Evolutionary conservation across 345 rosid species (phyloP).

Genomic region (Barbarea vulgaris): DNA sequence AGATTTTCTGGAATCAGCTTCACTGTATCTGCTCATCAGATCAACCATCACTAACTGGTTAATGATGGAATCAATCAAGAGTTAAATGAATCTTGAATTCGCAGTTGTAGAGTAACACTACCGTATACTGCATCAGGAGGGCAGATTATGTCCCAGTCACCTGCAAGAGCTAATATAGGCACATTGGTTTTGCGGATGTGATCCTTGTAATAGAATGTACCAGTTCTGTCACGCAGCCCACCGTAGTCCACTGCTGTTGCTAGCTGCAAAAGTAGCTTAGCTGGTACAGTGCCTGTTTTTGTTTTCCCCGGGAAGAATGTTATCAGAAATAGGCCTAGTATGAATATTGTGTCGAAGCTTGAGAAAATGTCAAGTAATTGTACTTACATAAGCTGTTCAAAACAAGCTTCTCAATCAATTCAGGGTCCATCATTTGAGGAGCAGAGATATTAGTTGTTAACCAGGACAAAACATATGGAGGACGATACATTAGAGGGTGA

Average conservation of each 20-base stretch:
- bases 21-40: conserved; percentile 61
- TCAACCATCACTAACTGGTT: not conserved
- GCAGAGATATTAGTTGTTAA: conserved; percentile 63
- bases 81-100: not conserved
- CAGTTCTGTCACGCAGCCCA: conserved; percentile 64
- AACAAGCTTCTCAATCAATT: conserved; percentile 67
- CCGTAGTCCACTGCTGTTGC: conserved; percentile 58
- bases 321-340: not conserved
- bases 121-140: conserved; percentile 91
- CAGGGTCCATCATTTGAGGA: conserved; percentile 68
- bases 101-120: conserved; percentile 30
- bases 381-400: conserved; percentile 66
- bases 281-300: conserved; percentile 67
- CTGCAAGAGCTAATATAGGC: conserved; percentile 80
- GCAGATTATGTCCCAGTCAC: conserved; percentile 69
- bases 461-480: conserved; percentile 72
- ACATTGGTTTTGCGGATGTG: conserved; percentile 67
- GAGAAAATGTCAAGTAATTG: conserved; percentile 8
- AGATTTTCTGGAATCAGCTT: conserved; percentile 64
- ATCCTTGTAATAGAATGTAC: conserved; percentile 70
- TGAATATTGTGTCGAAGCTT: not conserved
- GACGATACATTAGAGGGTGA: conserved; percentile 64
- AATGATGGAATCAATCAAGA: not conserved
- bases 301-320: not conserved
- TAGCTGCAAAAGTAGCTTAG: conserved; percentile 74